Percentiles rank a stretch among this genome's conserved stretches.
These are phyloP conservation scores for Astrothelium macrocarpum DNA, from an alignment of 495 filamentous ascomycete species.

Conservation along the genomic window DNA sequence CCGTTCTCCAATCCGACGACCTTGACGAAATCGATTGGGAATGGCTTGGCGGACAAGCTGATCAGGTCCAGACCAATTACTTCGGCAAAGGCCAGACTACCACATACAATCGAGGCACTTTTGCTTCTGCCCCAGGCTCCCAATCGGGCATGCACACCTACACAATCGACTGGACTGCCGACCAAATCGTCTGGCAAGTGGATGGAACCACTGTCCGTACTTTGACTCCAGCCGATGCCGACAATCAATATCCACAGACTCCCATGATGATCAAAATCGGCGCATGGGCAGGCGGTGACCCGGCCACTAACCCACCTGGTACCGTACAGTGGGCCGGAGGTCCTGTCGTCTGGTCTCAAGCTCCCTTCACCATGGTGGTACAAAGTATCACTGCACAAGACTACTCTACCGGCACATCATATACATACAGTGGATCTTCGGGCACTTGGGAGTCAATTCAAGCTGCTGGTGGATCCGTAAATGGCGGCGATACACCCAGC, in stretches of 20 bases:
- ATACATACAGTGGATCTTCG: conserved; percentile 64
- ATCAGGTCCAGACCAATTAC: conserved; percentile 65
- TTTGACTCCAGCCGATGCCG: conserved; percentile 53
- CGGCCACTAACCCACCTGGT: conserved; percentile 51
- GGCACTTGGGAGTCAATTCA: conserved; percentile 75
- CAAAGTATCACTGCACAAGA: conserved; percentile 68
- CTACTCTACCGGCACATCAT: conserved; percentile 80
- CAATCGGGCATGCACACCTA: conserved; percentile 64
- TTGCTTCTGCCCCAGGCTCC: conserved; percentile 45
- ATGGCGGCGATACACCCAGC: conserved; percentile 40
- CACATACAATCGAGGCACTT: conserved; percentile 52
- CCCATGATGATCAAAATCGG: conserved; percentile 78
- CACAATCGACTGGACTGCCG: conserved; percentile 71
- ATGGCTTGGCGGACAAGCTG: conserved; percentile 48
- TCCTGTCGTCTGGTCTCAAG: conserved; percentile 63
- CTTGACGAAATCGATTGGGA: conserved; percentile 91
- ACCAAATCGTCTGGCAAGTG: conserved; percentile 61
- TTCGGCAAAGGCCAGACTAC: conserved; percentile 74
- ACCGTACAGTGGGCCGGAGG: conserved; percentile 89
- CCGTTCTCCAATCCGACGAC: conserved; percentile 74
- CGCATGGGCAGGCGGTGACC: conserved; percentile 79
- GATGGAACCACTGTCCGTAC: conserved; percentile 60
- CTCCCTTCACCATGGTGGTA: conserved; percentile 79
- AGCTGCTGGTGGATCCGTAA: conserved; percentile 61
- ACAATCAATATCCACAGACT: conserved; percentile 67